phyloP scores from a whole-genome alignment of 192 early-diverging fungal genomes.

The Podila verticillata region DNA sequence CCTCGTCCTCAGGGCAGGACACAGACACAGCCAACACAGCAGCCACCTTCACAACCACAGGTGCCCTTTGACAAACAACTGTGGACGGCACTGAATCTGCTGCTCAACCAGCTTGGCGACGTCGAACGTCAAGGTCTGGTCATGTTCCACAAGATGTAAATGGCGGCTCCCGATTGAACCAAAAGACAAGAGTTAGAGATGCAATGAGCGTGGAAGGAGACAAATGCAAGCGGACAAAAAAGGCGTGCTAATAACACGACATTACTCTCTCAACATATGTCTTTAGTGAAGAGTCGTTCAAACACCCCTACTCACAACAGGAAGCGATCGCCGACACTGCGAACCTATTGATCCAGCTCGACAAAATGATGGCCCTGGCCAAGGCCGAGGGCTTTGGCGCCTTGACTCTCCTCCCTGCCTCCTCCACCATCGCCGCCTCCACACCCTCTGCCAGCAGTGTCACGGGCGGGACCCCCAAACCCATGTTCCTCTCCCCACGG shows the following conservation, averaged over 20 bases:
- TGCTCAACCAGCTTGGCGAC: slow-evolving; percentile 41
- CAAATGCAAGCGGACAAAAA: not conserved
- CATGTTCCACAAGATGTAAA: slow-evolving; percentile 53
- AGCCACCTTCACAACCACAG: slow-evolving; percentile 17
- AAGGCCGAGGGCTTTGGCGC: slow-evolving; percentile 36
- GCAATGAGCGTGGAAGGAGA: not conserved
- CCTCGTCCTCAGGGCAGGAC: slow-evolving; percentile 27
- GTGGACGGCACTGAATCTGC: slow-evolving; percentile 27
- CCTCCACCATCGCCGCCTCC: slow-evolving; percentile 29
- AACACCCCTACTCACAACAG: slow-evolving; percentile 49
- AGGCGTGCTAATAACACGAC: not conserved
- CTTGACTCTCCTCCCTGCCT: slow-evolving; percentile 33
- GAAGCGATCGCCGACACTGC: slow-evolving; percentile 46
- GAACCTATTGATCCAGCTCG: slow-evolving; percentile 37
- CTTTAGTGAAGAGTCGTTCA: slow-evolving; percentile 47
- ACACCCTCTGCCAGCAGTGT: slow-evolving; percentile 26
- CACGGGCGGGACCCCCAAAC: slow-evolving; percentile 32
- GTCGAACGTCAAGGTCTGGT: slow-evolving; percentile 48
- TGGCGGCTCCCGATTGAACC: not conserved
- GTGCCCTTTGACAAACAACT: slow-evolving; percentile 46
- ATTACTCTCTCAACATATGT: not conserved
- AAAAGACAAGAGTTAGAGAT: not conserved
- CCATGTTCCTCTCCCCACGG: slow-evolving; percentile 37
- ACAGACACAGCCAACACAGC: not conserved
- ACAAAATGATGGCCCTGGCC: slow-evolving; percentile 25